Base-by-base conservation (phyloP, 495 filamentous ascomycete genomes). In the Hypomontagnella monticulosa region DNA sequence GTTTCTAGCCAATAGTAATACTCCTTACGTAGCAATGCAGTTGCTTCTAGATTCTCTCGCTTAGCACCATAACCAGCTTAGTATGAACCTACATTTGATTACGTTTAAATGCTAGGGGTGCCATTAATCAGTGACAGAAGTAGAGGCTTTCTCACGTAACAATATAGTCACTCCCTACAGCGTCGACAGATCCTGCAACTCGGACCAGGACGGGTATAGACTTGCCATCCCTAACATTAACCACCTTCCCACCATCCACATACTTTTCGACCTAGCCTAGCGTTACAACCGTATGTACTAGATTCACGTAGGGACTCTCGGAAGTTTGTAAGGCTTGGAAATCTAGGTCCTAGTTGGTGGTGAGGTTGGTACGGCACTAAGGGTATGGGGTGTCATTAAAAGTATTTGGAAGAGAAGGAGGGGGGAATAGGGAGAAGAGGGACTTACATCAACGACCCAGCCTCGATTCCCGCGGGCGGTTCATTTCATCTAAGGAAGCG, bases 231-330 rank as follows among this genome's bases (percentile, higher is more conserved):
- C 34, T 36, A 9, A 51, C n/a, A 36, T 46, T 57, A 9, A 57
- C 46, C 6, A 46, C 53, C 53, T 46, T 20, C 12, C 61, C 46
- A 5, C 18, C 53, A 23, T 57, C 52, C 7, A 63, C 27, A 5
- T 63, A 40, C 44, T 43, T 56, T 44, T 57, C 60, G 27, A 57
- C 37, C 61, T 37, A 63, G 12, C 52, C 61, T 10, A 63, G 44
- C 23, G 44, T 44, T 8, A 8, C 61, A 4, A 63, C 52, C 9
- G 43, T 57, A 9, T 50, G 60, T 23, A 63, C 61, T 5, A 51
- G 12, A 16, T 52, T 63, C 1, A 63, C 61, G 2, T 37, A 63
- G 0, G 60, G 51, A 0, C 43, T 51, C 43, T 56, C 60, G 11
- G 10, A 4, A 6, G 50, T 44, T 18, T 57, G 60, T 30, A 57